Conservation (phyloP, 2,329 filamentous ascomycete species). For the Colletotrichum zoysiae region DNA sequence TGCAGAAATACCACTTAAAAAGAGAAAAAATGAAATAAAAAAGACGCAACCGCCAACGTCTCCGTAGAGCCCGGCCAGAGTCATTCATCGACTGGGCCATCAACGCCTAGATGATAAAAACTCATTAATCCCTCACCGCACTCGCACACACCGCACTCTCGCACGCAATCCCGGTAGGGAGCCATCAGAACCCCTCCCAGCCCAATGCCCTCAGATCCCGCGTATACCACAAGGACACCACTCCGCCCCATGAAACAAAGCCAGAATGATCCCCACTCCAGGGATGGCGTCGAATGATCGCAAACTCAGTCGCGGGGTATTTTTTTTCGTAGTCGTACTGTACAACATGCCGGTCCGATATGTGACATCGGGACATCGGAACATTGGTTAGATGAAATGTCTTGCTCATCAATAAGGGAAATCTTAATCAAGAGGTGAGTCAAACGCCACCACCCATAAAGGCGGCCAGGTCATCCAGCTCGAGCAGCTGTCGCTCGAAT, state of each 20-base stretch:
- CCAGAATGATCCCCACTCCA: slow-evolving; percentile 1
- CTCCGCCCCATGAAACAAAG: slow-evolving; percentile 8
- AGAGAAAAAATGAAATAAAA: neutral
- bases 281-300: neutral
- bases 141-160: neutral
- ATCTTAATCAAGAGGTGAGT: slow-evolving; percentile 24
- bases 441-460: slow-evolving; percentile 74
- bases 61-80: slow-evolving; percentile 25
- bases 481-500: slow-evolving; percentile 71
- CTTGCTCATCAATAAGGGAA: neutral
- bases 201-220: neutral
- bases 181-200: neutral
- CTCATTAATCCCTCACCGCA: slow-evolving; percentile 17
- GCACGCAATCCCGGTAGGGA: neutral
- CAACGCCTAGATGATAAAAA: slow-evolving; percentile 30
- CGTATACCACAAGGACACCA: neutral
- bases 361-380: neutral
- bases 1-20: neutral
- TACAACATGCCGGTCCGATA: slow-evolving; percentile 35
- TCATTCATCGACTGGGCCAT: slow-evolving; percentile 10
- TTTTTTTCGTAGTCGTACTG: slow-evolving; percentile 31
- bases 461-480: slow-evolving; percentile 71
- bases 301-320: slow-evolving; percentile 35
- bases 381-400: slow-evolving; percentile 6
- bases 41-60: slow-evolving; percentile 14